These are phyloP conservation scores for Morella rubra DNA, from an alignment of 306 rosid species.

Conservation along the genomic window DNA sequence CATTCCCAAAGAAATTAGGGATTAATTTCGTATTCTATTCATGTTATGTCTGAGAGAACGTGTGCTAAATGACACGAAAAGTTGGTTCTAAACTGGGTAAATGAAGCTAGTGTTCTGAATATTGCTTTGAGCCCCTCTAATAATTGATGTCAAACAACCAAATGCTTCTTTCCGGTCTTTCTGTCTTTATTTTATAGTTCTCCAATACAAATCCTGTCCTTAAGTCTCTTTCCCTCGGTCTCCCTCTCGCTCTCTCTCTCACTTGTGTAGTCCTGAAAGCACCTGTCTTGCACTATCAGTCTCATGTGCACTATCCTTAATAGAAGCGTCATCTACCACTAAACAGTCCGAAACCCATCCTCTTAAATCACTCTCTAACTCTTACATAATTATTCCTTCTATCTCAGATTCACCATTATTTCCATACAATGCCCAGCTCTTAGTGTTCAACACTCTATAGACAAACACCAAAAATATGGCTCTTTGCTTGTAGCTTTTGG, in stretches of 20 bases:
- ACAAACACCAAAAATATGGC: constrained; percentile 33
- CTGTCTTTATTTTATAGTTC: not conserved
- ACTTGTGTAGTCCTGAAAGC: constrained; percentile 28
- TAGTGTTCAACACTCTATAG: constrained; percentile 20
- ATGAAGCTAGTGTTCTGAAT: not conserved
- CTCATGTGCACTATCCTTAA: constrained; percentile 44
- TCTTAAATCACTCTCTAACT: constrained; percentile 31
- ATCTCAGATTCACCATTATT: constrained; percentile 13
- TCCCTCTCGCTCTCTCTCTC: constrained; percentile 11
- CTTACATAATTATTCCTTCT: constrained; percentile 23
- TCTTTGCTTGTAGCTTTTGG: constrained; percentile 25
- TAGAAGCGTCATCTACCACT: constrained; percentile 48
- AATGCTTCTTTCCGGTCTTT: constrained; percentile 15
- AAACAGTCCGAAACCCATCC: constrained; percentile 30
- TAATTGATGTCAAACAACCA: not conserved
- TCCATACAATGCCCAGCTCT: constrained; percentile 16
- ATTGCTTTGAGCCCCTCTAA: not conserved
- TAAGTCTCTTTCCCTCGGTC: not conserved
- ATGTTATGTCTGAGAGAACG: not conserved
- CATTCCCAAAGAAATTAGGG: not conserved
- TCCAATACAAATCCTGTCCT: not conserved
- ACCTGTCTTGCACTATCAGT: constrained; percentile 31
- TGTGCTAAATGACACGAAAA: not conserved
- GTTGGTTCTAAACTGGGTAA: not conserved
- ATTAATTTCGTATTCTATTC: not conserved